Evolutionary conservation across 2,329 filamentous ascomycete species (phyloP), one percentile per base, ranked within the genome.

Genomic region (Pyricularia pennisetigena): DNA sequence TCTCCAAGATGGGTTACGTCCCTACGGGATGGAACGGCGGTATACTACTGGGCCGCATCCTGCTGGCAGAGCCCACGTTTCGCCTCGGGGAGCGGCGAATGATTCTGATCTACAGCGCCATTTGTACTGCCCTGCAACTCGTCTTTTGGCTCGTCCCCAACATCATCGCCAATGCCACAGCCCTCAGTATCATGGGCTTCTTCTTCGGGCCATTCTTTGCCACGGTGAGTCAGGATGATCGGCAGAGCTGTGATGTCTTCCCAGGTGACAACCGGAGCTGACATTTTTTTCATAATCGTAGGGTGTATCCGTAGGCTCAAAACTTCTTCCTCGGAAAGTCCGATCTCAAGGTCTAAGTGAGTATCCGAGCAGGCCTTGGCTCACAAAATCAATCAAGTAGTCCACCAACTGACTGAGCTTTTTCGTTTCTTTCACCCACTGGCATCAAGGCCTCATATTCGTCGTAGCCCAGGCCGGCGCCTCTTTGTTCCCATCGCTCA

Each of bases 81-180:
- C 78, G 81, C 2, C 79, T 93, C 14, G 91, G 91, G 0, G 90
- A 94, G 78, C 91, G 90, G 74, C 72, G 84, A 20, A 83, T 88
- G 16, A 82, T 90, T 30, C 24, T 32, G n/a, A 79, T 83, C 29
- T 95, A 94, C 77, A 83, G 94, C 3, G 78, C 85, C 5, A 74
- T 88, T 20, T 83, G 86, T 2, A 88, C 92, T 74, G 86, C 75
- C 0, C 81, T 92, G 5, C 86, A 92, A 72, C 82, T 94, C 0
- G 77, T 94, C 59, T 91, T 94, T 79, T 95, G 91, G 91, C 86
- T 94, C 2, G 88, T 95, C 0, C 91, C 92, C 0, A 85, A 89
- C 67, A 92, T 94, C 75, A 86, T 90, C 73, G 89, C 91, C 6
- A 92, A 90, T 0, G 89, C 90, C 0, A 83, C 94, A 1, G 87